A percentile compares a stretch with the other conserved stretches of the same genome.
Conservation (phyloP, 2,329 filamentous ascomycete genomes). For the Coniochaeta prunicola region DNA sequence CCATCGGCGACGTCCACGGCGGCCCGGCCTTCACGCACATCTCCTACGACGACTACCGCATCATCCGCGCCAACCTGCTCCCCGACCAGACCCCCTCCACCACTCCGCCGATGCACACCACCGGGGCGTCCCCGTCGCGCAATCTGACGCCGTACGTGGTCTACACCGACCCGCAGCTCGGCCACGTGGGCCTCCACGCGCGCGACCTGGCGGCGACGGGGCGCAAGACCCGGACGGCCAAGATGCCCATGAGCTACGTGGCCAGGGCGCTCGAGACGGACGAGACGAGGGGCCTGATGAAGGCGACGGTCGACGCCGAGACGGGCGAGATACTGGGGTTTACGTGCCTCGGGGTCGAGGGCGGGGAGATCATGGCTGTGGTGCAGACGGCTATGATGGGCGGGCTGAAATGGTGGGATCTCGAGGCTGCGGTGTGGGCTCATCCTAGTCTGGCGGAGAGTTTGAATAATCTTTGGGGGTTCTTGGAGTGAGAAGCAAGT, state of each 20-base stretch:
- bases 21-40: slow-evolving; percentile 48
- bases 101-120: slow-evolving; percentile 15
- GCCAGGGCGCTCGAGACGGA: slow-evolving; percentile 43
- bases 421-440: slow-evolving; percentile 40
- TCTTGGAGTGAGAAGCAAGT: slow-evolving; percentile 22
- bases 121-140: slow-evolving; percentile 20
- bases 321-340: slow-evolving; percentile 41
- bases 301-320: slow-evolving; percentile 39
- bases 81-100: slow-evolving; percentile 14
- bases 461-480: slow-evolving; percentile 42
- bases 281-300: slow-evolving; percentile 44
- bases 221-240: slow-evolving; percentile 32
- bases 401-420: slow-evolving; percentile 32
- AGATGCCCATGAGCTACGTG: slow-evolving; percentile 45
- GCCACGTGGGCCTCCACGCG: slow-evolving; percentile 40
- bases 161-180: slow-evolving; percentile 47
- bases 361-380: slow-evolving; percentile 45
- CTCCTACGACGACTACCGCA: slow-evolving; percentile 48
- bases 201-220: slow-evolving; percentile 24
- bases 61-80: slow-evolving; percentile 38
- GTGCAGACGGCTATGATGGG: slow-evolving; percentile 47
- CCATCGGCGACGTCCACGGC: slow-evolving; percentile 44
- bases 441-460: slow-evolving; percentile 44
- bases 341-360: slow-evolving; percentile 42
- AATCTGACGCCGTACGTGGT: slow-evolving; percentile 38